These are phyloP conservation scores for Trametes punicea DNA, from an alignment of 768 basidiomycete species.

Conservation along the genomic window DNA sequence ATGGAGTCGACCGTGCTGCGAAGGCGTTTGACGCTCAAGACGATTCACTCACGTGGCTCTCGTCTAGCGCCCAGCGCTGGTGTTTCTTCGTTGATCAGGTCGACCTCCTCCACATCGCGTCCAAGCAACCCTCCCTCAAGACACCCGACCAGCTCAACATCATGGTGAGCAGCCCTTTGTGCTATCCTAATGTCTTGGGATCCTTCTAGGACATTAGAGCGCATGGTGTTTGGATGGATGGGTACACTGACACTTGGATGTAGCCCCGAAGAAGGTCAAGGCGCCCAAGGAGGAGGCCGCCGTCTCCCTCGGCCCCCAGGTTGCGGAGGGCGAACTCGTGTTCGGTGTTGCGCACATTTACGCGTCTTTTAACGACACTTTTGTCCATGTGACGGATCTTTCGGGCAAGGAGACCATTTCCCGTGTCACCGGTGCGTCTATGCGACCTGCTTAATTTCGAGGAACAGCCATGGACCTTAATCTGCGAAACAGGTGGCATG, in stretches of 20 bases:
- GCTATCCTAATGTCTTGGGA: background rate
- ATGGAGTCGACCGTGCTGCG: too few species aligned
- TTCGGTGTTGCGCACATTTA: constrained; percentile 99
- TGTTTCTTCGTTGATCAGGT: constrained; percentile 11
- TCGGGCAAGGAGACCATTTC: constrained; percentile 99
- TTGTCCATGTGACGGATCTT: constrained; percentile 98
- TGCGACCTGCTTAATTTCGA: too few species aligned
- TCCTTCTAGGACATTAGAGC: background rate
- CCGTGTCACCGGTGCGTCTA: constrained; percentile 83
- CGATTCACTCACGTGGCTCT: background rate
- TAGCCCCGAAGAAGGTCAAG: constrained; percentile 85
- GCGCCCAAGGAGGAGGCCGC: constrained; percentile 75
- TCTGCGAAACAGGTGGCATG: constrained; percentile 73
- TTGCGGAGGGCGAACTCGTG: constrained; percentile 93
- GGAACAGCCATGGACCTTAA: background rate
- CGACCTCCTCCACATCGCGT: constrained; percentile 16
- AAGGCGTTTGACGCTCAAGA: too few species aligned
- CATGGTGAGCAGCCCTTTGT: constrained; percentile 35
- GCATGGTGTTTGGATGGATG: constrained; percentile 43
- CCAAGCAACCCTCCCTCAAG: constrained; percentile 25
- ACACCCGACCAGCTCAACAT: constrained; percentile 28
- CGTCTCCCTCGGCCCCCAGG: constrained; percentile 92
- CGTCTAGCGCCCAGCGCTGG: background rate
- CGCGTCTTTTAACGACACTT: constrained; percentile 99
- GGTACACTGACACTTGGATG: constrained; percentile 48